Percentiles rank a stretch among this genome's conserved stretches.
These are phyloP conservation scores for Ogataea pignaliae DNA, from an alignment of 805 yeast species.

Conservation along the genomic window DNA sequence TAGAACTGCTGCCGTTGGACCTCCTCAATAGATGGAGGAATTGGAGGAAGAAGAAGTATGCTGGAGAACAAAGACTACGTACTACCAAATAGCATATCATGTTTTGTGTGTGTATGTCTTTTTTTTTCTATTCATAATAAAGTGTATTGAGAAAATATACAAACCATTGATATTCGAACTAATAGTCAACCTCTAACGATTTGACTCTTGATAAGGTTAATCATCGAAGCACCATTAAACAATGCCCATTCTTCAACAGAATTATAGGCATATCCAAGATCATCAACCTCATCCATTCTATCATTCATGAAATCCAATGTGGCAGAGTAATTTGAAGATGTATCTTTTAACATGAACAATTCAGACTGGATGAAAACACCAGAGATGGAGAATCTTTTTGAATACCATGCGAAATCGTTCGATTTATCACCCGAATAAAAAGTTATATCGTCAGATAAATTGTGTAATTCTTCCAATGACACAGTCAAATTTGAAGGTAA, in stretches of 20 bases:
- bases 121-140: no score
- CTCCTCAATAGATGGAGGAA: constrained; percentile 1
- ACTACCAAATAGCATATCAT: no score
- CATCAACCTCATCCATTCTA: constrained; percentile 49
- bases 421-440: constrained; percentile 75
- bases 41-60: no score
- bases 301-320: constrained; percentile 64
- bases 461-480: constrained; percentile 65
- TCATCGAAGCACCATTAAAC: constrained; percentile 59
- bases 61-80: no score
- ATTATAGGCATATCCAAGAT: constrained; percentile 55
- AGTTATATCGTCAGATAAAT: constrained; percentile 77
- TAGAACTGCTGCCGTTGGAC: constrained; percentile 9
- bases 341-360: constrained; percentile 75
- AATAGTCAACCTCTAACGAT: constrained; percentile 52
- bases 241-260: constrained; percentile 71
- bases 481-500: constrained; percentile 56
- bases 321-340: constrained; percentile 45
- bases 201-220: constrained; percentile 71
- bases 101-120: no score
- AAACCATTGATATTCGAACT: no score
- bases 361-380: constrained; percentile 73
- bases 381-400: constrained; percentile 71
- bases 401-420: constrained; percentile 87
- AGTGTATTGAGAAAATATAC: not conserved